Evolutionary conservation across 2,329 filamentous ascomycete species (phyloP), one percentile per base, ranked within the genome.

Genomic region (Aureobasidium namibiae): DNA sequence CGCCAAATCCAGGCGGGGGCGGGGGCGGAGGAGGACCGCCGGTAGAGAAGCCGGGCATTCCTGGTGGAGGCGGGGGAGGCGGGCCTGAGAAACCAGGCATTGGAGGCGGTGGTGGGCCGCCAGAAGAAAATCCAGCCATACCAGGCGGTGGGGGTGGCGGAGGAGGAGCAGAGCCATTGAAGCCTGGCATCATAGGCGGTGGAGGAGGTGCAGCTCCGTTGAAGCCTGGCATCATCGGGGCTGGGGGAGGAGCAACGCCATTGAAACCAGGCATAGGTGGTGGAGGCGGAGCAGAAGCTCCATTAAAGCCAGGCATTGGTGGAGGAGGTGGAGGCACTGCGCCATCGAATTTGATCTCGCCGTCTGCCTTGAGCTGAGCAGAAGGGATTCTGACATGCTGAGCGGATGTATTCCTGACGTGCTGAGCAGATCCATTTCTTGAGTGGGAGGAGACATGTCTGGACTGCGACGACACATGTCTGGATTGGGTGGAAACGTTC

Each of bases 1-100:
- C 72, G 67, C 69, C 68, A 66, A 76, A 75, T 53, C 76, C 76
- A 59, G 77, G 78, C 74, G 77, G 72, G 29, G 69, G 72, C 38
- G 70, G 69, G 39, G 75, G 78, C 29, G 71, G 71, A 41, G 71
- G 70, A 46, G 76, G 65, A 56, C 63, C 63, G 33, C 34, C 61
- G 23, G 64, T 71, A 67, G 70, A 69, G 67, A 76, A 75, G 46
- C 76, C 76, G 56, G 77, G 78, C 74, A 77, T 76, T 54, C 52
- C 52, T n/a, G 52, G 52, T 13, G 75, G 74, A 3, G 87, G 86
- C 7, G 86, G 85, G 2, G 81, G 81, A 1, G 81, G 80, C 4
- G 81, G 81, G 61, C 63, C 63, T 9, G 77, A 76, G 16, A 71
- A 73, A 9, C 80, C 80, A 29, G 80, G 79, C 72, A 80, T 74